Evolutionary conservation across 306 rosid genomes (phyloP).

Genomic region (Cucumis melo): DNA sequence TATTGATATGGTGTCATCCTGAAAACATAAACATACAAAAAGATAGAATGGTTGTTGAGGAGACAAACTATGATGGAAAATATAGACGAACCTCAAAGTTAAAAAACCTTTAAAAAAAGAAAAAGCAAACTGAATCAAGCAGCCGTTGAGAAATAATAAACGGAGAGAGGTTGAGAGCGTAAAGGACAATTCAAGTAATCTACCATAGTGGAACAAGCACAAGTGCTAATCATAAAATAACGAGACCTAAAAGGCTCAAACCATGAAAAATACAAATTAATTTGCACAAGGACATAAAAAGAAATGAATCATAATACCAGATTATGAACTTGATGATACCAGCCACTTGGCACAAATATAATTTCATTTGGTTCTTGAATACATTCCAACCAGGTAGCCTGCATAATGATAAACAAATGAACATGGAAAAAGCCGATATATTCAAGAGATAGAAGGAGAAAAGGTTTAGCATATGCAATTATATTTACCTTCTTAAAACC

Average conservation of each 20-base stretch:
- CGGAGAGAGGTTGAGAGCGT: not conserved
- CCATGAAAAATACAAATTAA: not conserved
- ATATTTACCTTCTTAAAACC: conserved; percentile 54
- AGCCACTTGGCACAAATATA: conserved; percentile 91
- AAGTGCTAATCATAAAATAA: not conserved
- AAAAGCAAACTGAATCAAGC: not conserved
- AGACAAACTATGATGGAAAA: not conserved
- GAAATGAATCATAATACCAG: conserved; percentile 28
- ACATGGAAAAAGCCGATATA: conserved; percentile 8
- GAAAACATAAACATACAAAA: conserved; percentile 18
- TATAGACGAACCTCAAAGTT: not conserved
- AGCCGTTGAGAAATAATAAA: not conserved
- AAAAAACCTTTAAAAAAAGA: not conserved
- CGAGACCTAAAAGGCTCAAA: not conserved
- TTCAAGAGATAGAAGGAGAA: not conserved
- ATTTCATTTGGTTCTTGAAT: conserved; percentile 77
- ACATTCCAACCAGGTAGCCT: conserved; percentile 88
- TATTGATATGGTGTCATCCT: conserved; percentile 90
- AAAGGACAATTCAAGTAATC: not conserved
- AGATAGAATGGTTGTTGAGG: not conserved
- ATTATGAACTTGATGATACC: conserved; percentile 98
- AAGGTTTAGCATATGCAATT: not conserved
- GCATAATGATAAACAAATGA: conserved; percentile 12
- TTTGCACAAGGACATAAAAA: not conserved
- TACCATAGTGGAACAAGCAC: not conserved